Conservation (phyloP, 2,329 filamentous ascomycete species). For the Xylariaceae sp. region DNA sequence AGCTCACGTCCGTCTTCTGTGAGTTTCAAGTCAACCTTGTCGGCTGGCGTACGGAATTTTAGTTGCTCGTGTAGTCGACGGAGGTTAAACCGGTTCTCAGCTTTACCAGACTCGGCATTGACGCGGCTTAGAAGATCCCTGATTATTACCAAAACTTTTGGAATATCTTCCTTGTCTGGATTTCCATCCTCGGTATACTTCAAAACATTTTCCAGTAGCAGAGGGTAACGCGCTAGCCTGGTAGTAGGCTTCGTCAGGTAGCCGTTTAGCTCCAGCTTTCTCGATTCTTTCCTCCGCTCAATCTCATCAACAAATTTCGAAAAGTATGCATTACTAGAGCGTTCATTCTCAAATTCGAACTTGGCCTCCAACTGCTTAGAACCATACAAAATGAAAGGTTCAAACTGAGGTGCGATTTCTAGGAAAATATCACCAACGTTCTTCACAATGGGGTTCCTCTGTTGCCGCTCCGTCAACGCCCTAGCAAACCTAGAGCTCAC, state of each 20-base stretch:
- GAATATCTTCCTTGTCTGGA: slow-evolving; percentile 89
- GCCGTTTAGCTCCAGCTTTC: slow-evolving; percentile 95
- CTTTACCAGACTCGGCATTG: slow-evolving; percentile 94
- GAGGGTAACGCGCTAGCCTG: slow-evolving; percentile 88
- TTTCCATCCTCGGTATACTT: slow-evolving; percentile 92
- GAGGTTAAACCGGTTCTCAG: slow-evolving; percentile 96
- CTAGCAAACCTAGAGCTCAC: slow-evolving; percentile 91
- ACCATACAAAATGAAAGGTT: slow-evolving; percentile 95
- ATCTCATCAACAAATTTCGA: slow-evolving; percentile 94
- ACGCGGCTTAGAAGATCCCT: slow-evolving; percentile 86
- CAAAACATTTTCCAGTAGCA: slow-evolving; percentile 87
- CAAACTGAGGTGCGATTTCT: slow-evolving; percentile 89
- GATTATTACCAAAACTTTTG: slow-evolving; percentile 85
- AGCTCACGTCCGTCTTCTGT: slow-evolving; percentile 93
- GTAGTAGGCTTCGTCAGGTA: slow-evolving; percentile 98
- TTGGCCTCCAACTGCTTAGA: slow-evolving; percentile 96
- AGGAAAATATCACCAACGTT: slow-evolving; percentile 94
- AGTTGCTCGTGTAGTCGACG: slow-evolving; percentile 90
- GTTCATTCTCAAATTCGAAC: slow-evolving; percentile 97
- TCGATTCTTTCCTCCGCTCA: slow-evolving; percentile 92
- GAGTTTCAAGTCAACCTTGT: slow-evolving; percentile 91
- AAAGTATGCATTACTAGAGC: slow-evolving; percentile 83
- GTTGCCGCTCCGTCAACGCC: slow-evolving; percentile 86
- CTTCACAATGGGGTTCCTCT: slow-evolving; percentile 85
- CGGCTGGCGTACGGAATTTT: slow-evolving; percentile 86